Base-by-base conservation (phyloP, 116 monocot species). In the Trichopus zeylanicus region DNA sequence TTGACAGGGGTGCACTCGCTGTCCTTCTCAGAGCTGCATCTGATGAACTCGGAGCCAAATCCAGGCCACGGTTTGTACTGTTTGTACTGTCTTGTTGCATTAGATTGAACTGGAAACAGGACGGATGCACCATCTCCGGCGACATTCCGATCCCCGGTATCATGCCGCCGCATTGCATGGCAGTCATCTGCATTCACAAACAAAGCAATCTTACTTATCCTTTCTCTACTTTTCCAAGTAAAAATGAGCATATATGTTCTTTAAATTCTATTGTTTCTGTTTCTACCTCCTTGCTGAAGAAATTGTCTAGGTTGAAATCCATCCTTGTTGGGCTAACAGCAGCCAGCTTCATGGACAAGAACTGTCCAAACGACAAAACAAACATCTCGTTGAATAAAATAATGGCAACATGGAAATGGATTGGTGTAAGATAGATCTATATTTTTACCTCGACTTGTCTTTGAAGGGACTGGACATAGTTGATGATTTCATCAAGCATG, bases 401-500 rank as follows among this genome's bases (percentile, higher is more conserved):
- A 52, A 19, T 13, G 0, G 15, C 48, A 48, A 21, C 0, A 28
- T 22, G 29, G 26, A 31, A 31, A 6, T 35, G 34, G 10, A 35
- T 35, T 5, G 10, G 34, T 10, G 5, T 35, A 35, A 35, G 48
- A 66, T 8, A 29, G 39, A 29, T 31, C 11, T 0, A 28, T 10
- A 20, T n/a, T n/a, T n/a, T 3, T 79, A 87, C 87, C 79, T 87
- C 87, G 5, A 83, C 79, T 74, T 87, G 87, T 61, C 70, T 79
- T 48, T 87, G 87, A 25, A 87, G 82, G 19, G 79, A 82, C 39
- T 79, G 87, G 1, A 86, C 86, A 59, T 86, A 86, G 53, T 86
- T 81, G 54, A 86, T 86, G 42, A 86, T 86, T 65, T 86, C 78
- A 29, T 86, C 86, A 10, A 86, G 86, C 74, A 86, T 77, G 47